phyloP scores from a whole-genome alignment of 805 yeast genomes.

The Sugiyamaella marilandica region DNA sequence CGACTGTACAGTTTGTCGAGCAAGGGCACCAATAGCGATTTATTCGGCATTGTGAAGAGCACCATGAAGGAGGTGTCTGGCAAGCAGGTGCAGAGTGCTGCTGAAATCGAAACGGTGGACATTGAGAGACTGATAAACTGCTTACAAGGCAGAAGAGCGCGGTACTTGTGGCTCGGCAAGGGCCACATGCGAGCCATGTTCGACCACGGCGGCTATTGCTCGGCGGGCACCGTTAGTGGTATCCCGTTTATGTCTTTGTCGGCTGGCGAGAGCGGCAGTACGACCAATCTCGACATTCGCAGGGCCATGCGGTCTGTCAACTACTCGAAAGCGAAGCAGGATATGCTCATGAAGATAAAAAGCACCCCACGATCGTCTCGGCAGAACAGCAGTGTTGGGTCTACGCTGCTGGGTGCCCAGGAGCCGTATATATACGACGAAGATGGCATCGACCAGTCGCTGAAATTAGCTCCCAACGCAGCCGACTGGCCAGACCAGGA shows the following conservation, averaged over 20 bases:
- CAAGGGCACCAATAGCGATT: conserved; percentile 36
- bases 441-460: background rate
- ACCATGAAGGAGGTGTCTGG: conserved; percentile 64
- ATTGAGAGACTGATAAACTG: conserved; percentile 30
- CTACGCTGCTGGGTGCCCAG: conserved; percentile 7
- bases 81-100: conserved; percentile 29
- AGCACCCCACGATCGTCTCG: background rate
- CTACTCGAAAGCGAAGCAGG: background rate
- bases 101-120: conserved; percentile 35
- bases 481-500: background rate
- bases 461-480: background rate
- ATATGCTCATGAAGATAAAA: background rate
- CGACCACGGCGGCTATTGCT: conserved; percentile 20
- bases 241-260: conserved; percentile 19
- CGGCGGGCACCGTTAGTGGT: conserved; percentile 10
- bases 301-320: conserved; percentile 16
- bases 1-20: conserved; percentile 41
- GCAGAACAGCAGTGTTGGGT: conserved; percentile 4
- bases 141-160: conserved; percentile 32
- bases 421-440: conserved; percentile 8
- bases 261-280: background rate
- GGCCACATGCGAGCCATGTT: conserved; percentile 37
- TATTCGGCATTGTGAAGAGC: conserved; percentile 53
- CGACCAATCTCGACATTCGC: conserved; percentile 14
- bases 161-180: conserved; percentile 46